These are phyloP conservation scores for Metarhizium anisopliae DNA, from an alignment of 2,329 filamentous ascomycete genomes.

Conservation along the genomic window DNA sequence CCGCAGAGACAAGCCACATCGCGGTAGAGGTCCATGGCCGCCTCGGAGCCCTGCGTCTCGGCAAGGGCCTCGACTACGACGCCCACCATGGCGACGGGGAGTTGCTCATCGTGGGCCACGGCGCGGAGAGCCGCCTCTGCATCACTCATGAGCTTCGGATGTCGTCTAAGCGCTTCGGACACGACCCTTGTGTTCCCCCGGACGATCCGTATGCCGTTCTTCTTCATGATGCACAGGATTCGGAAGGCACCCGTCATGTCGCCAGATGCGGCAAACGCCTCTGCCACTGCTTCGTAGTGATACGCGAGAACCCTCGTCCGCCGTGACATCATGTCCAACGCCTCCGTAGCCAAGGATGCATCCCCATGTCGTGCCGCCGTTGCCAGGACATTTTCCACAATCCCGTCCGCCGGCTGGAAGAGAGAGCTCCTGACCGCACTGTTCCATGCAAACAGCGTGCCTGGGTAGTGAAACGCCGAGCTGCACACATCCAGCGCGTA, in stretches of 20 bases:
- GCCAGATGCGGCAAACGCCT: constrained; percentile 52
- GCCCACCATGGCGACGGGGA: constrained; percentile 27
- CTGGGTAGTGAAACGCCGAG: constrained; percentile 50
- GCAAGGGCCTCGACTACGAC: constrained; percentile 27
- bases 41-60: constrained; percentile 17
- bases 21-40: constrained; percentile 23
- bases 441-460: constrained; percentile 64
- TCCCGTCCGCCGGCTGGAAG: constrained; percentile 44
- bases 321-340: constrained; percentile 42
- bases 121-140: constrained; percentile 49
- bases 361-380: constrained; percentile 64
- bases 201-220: constrained; percentile 38
- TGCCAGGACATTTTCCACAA: constrained; percentile 60
- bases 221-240: constrained; percentile 64
- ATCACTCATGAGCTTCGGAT: constrained; percentile 34
- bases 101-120: constrained; percentile 28
- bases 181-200: constrained; percentile 57
- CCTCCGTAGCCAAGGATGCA: constrained; percentile 57
- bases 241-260: constrained; percentile 60
- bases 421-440: constrained; percentile 41
- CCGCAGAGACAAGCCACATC: constrained; percentile 20
- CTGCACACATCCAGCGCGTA: constrained; percentile 71
- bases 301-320: constrained; percentile 45
- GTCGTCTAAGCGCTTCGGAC: constrained; percentile 42
- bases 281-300: constrained; percentile 74